Evolutionary conservation across 345 rosid species (phyloP).

Genomic region (Punica granatum): DNA sequence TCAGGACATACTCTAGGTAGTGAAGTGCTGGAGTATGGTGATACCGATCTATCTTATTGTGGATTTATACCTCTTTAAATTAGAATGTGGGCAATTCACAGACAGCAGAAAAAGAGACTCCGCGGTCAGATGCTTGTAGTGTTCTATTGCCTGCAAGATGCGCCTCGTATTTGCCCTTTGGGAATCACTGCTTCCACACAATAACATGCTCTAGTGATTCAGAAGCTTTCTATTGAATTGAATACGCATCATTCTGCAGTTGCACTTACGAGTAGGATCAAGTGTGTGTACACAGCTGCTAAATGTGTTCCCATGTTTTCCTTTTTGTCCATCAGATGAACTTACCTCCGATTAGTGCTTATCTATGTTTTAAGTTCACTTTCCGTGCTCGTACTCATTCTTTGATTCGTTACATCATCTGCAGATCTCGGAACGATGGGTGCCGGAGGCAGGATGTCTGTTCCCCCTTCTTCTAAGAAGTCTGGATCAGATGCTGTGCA

Average conservation of each 20-base stretch:
- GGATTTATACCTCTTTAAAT: too few species aligned
- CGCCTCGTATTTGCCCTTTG: not conserved
- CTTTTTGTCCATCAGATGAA: not conserved
- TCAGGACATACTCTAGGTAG: too few species aligned
- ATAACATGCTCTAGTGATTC: not conserved
- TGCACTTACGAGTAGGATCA: not conserved
- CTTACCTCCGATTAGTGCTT: not conserved
- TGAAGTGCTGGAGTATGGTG: too few species aligned
- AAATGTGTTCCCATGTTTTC: too few species aligned
- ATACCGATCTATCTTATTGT: too few species aligned
- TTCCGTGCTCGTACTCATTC: not conserved
- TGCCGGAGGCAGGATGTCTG: constrained; percentile 72
- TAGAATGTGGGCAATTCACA: too few species aligned
- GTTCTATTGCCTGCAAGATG: not conserved
- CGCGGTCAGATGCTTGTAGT: too few species aligned
- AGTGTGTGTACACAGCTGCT: not conserved
- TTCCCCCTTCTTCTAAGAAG: constrained; percentile 29
- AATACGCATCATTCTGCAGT: not conserved
- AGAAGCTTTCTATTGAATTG: not conserved
- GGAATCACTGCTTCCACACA: not conserved
- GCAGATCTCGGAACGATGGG: constrained; percentile 55
- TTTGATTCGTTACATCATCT: not conserved
- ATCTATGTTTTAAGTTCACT: not conserved
- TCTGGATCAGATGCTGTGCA: constrained; percentile 22
- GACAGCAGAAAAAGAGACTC: too few species aligned